phyloP scores from a whole-genome alignment of 371 early-diverging fungal genomes.

The Rhizopus arrhizus region DNA sequence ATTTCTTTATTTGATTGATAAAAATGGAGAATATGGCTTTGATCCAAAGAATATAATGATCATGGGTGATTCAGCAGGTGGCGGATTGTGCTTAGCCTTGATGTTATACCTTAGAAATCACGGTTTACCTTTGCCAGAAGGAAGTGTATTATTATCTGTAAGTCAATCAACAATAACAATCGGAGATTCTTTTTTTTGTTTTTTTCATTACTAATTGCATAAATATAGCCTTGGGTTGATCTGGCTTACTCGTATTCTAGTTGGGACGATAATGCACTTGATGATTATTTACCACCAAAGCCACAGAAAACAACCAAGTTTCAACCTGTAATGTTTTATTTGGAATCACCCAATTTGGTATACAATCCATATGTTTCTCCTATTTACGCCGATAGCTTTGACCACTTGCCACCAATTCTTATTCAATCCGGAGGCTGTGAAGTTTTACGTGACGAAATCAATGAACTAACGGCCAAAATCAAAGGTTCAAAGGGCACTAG shows the following conservation, averaged over 20 bases:
- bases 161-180: constrained; percentile 9
- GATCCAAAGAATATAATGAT: constrained; percentile 62
- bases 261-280: constrained; percentile 6
- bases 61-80: constrained; percentile 78
- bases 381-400: constrained; percentile 21
- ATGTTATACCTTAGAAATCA: constrained; percentile 46
- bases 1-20: constrained; percentile 32
- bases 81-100: constrained; percentile 43
- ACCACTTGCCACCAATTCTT: constrained; percentile 45
- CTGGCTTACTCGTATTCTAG: constrained; percentile 20
- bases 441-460: constrained; percentile 49
- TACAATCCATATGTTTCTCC: constrained; percentile 26
- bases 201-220: too few species aligned
- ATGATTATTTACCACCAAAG: constrained; percentile 21
- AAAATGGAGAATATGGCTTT: constrained; percentile 21
- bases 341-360: constrained; percentile 25
- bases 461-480: constrained; percentile 8
- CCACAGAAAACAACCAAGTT: constrained; percentile 4
- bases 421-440: constrained; percentile 57
- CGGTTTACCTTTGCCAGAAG: constrained; percentile 37
- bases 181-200: too few species aligned
- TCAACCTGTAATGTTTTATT: constrained; percentile 24
- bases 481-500: constrained; percentile 5
- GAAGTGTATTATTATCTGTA: constrained; percentile 20
- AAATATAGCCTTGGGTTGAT: constrained; percentile 25